Evolutionary conservation across 352 stramenopile genomes (phyloP).

Genomic region (Achlya hypogyna): DNA sequence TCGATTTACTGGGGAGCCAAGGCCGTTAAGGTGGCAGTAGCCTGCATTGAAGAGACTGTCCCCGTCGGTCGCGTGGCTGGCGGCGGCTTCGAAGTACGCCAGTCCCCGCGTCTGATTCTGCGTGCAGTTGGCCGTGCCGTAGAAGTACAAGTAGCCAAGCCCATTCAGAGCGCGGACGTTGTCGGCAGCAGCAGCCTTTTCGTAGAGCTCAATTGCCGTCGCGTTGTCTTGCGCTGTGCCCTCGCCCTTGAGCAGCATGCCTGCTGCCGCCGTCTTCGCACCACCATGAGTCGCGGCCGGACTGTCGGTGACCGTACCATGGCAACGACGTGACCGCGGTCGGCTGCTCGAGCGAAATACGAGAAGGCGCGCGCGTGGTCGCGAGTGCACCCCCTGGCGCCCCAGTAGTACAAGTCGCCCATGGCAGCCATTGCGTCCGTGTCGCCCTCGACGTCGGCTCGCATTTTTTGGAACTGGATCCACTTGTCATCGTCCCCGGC

Average conservation of each 20-base stretch:
- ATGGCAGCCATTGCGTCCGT: conserved; percentile 69
- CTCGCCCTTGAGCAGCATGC: conserved; percentile 85
- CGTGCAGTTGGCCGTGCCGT: conserved; percentile 47
- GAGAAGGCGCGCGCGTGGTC: conserved; percentile 58
- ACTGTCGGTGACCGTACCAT: conserved; percentile 14
- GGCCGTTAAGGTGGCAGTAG: conserved; percentile 60
- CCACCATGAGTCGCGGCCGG: too few relatives aligned
- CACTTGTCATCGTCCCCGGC: conserved; percentile 76
- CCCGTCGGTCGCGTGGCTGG: conserved; percentile 59
- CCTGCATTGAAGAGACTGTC: conserved; percentile 88
- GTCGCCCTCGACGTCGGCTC: conserved; percentile 66
- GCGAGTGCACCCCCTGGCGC: conserved; percentile 51
- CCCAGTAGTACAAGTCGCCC: conserved; percentile 87
- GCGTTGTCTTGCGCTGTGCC: conserved; percentile 55
- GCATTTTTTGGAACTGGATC: conserved; percentile 79
- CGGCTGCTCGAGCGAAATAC: conserved; percentile 69
- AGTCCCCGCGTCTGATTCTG: conserved; percentile 76
- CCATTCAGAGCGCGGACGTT: conserved; percentile 80
- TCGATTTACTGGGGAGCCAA: conserved; percentile 47
- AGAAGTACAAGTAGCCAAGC: conserved; percentile 84
- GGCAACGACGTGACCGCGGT: conserved; percentile 34
- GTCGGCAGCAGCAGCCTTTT: conserved; percentile 53
- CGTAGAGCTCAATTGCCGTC: conserved; percentile 68
- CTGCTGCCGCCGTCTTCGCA: conserved; percentile 57
- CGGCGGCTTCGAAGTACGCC: conserved; percentile 74